Conservation (phyloP, 495 filamentous ascomycete genomes). For the Durotheca rogersii region DNA sequence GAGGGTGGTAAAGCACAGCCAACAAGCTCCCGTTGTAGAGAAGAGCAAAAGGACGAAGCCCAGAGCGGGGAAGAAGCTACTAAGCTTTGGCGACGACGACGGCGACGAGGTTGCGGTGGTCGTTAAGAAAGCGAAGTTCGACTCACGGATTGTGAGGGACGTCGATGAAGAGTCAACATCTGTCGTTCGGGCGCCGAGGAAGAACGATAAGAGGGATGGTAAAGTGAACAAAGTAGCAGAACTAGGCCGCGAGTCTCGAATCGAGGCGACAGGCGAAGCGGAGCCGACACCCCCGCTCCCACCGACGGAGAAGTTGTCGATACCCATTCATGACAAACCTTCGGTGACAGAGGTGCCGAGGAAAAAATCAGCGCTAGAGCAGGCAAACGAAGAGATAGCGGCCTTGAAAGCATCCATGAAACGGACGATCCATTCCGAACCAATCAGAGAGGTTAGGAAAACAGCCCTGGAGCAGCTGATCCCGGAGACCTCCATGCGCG, state of each 20-base stretch:
- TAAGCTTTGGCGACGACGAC: constrained; percentile 91
- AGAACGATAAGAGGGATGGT: constrained; percentile 29
- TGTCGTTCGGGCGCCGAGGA: constrained; percentile 30
- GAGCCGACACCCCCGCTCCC: constrained; percentile 26
- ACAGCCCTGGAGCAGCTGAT: constrained; percentile 69
- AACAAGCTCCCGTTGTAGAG: constrained; percentile 40
- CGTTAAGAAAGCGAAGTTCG: constrained; percentile 90
- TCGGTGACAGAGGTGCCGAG: constrained; percentile 50
- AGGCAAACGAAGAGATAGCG: constrained; percentile 89
- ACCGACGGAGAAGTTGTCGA: constrained; percentile 24
- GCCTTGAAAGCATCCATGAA: constrained; percentile 91
- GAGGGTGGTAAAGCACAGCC: constrained; percentile 44
- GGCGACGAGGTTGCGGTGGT: constrained; percentile 64
- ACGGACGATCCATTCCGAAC: constrained; percentile 63
- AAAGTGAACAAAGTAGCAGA: constrained; percentile 36
- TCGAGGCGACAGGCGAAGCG: constrained; percentile 12
- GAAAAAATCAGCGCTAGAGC: constrained; percentile 66
- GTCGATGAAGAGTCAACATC: constrained; percentile 40
- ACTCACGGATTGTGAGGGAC: constrained; percentile 75
- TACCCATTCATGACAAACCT: constrained; percentile 33
- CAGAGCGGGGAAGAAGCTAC: constrained; percentile 72
- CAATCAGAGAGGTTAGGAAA: constrained; percentile 62
- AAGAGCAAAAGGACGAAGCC: constrained; percentile 73
- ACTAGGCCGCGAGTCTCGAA: constrained; percentile 27
- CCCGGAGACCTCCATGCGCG: constrained; percentile 73